phyloP scores from a whole-genome alignment of 306 rosid species.

The Mimosa bimucronata region DNA sequence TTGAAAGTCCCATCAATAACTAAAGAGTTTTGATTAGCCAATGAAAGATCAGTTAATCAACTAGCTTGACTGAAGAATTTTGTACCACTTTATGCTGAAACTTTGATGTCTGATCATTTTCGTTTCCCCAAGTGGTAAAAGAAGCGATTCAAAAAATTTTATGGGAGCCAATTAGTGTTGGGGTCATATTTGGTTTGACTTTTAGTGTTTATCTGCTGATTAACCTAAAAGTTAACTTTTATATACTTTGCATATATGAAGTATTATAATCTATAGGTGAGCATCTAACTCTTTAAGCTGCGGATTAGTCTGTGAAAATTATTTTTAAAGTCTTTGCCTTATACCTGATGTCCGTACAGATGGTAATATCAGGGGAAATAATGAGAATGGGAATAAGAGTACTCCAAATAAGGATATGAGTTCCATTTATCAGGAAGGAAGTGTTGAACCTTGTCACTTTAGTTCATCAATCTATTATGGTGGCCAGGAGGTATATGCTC shows the following conservation, averaged over 20 bases:
- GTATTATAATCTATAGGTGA: not conserved
- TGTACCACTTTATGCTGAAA: not conserved
- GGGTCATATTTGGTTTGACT: not conserved
- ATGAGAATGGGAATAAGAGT: slow-evolving; percentile 49
- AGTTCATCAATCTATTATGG: slow-evolving; percentile 96
- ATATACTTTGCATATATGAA: slow-evolving; percentile 12
- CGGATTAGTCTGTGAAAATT: not conserved
- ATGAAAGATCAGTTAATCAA: not conserved
- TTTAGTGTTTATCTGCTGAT: not conserved
- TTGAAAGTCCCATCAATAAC: not conserved
- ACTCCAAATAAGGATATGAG: slow-evolving; percentile 49
- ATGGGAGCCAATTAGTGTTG: not conserved
- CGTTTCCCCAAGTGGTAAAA: not conserved
- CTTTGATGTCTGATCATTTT: not conserved
- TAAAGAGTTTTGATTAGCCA: not conserved
- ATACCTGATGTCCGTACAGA: slow-evolving; percentile 45
- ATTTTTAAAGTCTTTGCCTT: not conserved
- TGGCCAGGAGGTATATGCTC: slow-evolving; percentile 77
- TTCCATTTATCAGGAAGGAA: slow-evolving; percentile 67
- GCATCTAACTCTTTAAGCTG: not conserved
- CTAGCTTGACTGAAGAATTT: not conserved
- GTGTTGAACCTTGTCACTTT: slow-evolving; percentile 82
- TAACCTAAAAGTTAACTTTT: not conserved
- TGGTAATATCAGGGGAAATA: slow-evolving; percentile 35
- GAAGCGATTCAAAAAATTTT: not conserved